These are phyloP conservation scores for Saccharomyces paradoxus DNA, from an alignment of 805 yeast genomes.

Conservation along the genomic window DNA sequence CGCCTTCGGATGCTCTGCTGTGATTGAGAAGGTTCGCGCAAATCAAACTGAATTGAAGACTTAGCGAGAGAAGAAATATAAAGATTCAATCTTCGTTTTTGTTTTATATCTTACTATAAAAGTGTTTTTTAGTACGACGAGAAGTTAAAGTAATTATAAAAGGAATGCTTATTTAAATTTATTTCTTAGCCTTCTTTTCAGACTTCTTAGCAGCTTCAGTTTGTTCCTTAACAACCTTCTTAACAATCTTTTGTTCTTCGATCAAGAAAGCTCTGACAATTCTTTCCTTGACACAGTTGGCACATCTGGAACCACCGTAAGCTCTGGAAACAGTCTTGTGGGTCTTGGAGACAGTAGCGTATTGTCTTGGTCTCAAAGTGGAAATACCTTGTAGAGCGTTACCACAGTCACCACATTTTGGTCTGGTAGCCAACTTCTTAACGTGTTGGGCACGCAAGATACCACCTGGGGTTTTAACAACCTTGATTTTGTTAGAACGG, in stretches of 20 bases:
- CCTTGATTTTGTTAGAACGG: slow-evolving; percentile 98
- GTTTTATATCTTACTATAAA: background rate
- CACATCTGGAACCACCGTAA: slow-evolving; percentile 99
- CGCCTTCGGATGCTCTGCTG: background rate
- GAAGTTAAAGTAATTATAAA: background rate
- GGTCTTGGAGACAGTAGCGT: slow-evolving; percentile 90
- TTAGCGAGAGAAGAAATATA: background rate
- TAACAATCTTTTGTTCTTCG: slow-evolving; percentile 99
- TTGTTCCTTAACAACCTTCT: slow-evolving; percentile 97
- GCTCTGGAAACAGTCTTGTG: slow-evolving; percentile 98
- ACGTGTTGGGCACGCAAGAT: slow-evolving; percentile 95
- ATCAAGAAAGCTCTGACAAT: slow-evolving; percentile 98
- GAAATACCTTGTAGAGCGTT: slow-evolving; percentile 77
- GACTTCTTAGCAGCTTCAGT: slow-evolving; percentile 76
- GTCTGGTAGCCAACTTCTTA: slow-evolving; percentile 82
- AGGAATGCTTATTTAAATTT: slow-evolving; percentile 11
- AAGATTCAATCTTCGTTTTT: background rate
- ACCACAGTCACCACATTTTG: slow-evolving; percentile 87
- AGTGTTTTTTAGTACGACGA: background rate
- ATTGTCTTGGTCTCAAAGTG: slow-evolving; percentile 96
- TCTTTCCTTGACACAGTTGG: slow-evolving; percentile 98
- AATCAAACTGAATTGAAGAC: background rate
- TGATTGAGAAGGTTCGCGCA: background rate
- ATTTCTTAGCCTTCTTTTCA: slow-evolving; percentile 32
- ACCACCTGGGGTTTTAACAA: slow-evolving; percentile 99